Conservation (phyloP, 345 rosid species). For the Pistacia atlantica region DNA sequence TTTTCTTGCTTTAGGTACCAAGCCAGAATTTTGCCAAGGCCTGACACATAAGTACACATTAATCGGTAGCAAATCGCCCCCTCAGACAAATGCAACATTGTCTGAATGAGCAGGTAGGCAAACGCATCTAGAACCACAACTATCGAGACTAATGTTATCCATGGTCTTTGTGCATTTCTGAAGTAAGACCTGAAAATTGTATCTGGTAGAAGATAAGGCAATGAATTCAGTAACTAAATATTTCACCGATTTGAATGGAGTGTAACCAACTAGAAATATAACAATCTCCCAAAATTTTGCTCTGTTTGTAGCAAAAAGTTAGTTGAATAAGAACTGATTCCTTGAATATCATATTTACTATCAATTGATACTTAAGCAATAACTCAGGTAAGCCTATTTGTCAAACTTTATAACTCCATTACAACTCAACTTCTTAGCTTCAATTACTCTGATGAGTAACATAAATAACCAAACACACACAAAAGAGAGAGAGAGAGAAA, state of each 20-base stretch:
- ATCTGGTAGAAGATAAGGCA: background rate
- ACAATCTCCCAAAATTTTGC: background rate
- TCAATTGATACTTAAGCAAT: background rate
- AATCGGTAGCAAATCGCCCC: background rate
- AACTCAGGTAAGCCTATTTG: background rate
- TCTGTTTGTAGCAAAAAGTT: background rate
- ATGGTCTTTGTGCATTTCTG: slow-evolving; percentile 25
- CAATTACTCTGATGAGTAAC: background rate
- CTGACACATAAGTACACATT: slow-evolving; percentile 29
- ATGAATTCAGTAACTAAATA: background rate
- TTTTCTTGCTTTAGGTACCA: slow-evolving; percentile 25
- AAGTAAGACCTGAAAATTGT: slow-evolving; percentile 20
- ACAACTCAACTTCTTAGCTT: background rate
- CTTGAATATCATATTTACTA: background rate
- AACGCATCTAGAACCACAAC: slow-evolving; percentile 12
- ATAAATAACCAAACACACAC: background rate
- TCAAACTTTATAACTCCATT: background rate
- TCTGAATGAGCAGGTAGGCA: slow-evolving; percentile 13
- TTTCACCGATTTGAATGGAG: background rate
- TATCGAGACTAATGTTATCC: slow-evolving; percentile 7
- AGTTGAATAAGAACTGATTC: slow-evolving; percentile 8
- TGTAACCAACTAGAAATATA: background rate
- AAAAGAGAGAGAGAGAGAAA: background rate
- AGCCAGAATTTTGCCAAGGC: slow-evolving; percentile 21
- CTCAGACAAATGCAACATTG: slow-evolving; percentile 18